phyloP scores from a whole-genome alignment of 2,329 filamentous ascomycete genomes.

The Microcyclosporella mali region DNA sequence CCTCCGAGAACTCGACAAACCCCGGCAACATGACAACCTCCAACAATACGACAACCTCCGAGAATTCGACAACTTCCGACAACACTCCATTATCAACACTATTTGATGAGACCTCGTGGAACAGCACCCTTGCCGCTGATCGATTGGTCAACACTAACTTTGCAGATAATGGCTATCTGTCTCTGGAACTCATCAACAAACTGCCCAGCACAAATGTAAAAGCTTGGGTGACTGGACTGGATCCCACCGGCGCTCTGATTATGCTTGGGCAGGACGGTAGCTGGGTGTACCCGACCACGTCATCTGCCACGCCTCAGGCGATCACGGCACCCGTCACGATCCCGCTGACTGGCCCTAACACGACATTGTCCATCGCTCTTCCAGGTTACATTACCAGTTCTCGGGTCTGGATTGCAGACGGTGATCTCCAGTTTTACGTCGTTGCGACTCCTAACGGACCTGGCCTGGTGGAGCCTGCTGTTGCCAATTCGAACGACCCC shows the following conservation, averaged over 20 bases:
- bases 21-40: background rate
- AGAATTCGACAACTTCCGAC: background rate
- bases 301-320: slow-evolving; percentile 30
- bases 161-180: slow-evolving; percentile 8
- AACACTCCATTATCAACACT: background rate
- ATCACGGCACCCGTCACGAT: slow-evolving; percentile 38
- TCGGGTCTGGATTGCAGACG: slow-evolving; percentile 44
- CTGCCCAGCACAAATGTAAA: slow-evolving; percentile 33
- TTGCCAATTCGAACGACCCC: slow-evolving; percentile 34
- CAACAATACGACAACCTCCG: background rate
- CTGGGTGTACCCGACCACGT: slow-evolving; percentile 39
- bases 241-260: slow-evolving; percentile 36
- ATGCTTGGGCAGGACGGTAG: slow-evolving; percentile 38
- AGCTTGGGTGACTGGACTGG: slow-evolving; percentile 42
- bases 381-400: slow-evolving; percentile 39
- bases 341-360: slow-evolving; percentile 32
- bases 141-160: background rate
- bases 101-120: background rate
- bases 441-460: slow-evolving; percentile 32
- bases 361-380: slow-evolving; percentile 35
- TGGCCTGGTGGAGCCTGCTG: slow-evolving; percentile 46
- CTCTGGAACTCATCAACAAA: slow-evolving; percentile 39
- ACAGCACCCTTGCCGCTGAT: background rate
- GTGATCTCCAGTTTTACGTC: slow-evolving; percentile 40
- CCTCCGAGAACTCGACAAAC: background rate